Conservation (phyloP, 2,329 filamentous ascomycete species). For the Venturia oleaginea region DNA sequence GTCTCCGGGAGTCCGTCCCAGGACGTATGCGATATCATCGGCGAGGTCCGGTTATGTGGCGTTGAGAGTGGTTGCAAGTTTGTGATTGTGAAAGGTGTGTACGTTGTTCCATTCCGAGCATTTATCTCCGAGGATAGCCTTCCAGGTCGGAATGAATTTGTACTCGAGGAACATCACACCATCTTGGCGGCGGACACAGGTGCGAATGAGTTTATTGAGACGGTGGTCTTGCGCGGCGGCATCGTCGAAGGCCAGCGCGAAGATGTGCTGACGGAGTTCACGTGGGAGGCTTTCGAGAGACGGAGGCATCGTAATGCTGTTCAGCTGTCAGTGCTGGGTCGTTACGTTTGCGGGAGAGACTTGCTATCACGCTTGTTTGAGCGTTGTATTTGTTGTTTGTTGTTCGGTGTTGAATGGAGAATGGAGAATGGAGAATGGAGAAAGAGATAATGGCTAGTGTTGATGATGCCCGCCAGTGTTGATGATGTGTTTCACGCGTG, state of each 20-base stretch:
- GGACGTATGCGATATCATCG: background rate
- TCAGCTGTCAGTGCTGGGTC: background rate
- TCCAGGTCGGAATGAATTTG: background rate
- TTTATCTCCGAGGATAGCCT: background rate
- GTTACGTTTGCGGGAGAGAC: background rate
- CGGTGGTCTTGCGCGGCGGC: background rate
- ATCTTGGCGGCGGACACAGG: background rate
- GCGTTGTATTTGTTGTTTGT: no score
- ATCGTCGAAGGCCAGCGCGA: no score
- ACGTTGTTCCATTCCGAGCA: background rate
- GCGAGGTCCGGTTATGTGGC: background rate
- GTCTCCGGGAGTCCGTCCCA: background rate
- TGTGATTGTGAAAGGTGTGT: background rate
- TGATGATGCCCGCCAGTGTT: no score
- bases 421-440: no score
- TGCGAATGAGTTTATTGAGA: background rate
- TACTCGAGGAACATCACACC: background rate
- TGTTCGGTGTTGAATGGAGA: no score
- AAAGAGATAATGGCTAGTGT: no score
- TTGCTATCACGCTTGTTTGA: no score
- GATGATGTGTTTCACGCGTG: no score
- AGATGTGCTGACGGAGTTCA: background rate
- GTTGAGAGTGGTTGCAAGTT: background rate
- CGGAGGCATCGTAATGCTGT: background rate
- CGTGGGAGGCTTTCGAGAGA: background rate